Percentiles rank a stretch among this genome's conserved stretches.
Evolutionary conservation across 208 protist species (phyloP).

Genomic region (Acanthamoeba lenticulata): DNA sequence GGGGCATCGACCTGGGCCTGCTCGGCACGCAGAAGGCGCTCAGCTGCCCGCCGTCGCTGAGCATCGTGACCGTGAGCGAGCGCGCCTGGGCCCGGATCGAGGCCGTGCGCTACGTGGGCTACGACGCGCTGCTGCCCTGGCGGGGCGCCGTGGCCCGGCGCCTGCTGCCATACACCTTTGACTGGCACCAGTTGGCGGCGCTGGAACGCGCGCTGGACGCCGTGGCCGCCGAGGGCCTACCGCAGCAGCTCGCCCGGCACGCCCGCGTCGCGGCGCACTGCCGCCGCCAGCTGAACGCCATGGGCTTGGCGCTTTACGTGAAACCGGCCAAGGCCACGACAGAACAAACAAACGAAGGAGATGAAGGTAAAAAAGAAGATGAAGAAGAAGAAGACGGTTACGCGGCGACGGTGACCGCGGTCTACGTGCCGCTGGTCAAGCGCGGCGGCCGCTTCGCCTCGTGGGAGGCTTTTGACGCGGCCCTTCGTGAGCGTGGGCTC

Average conservation of each 20-base stretch:
- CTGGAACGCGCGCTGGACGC: slow-evolving; percentile 3
- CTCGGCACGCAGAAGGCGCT: slow-evolving; percentile 48
- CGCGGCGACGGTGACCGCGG: slow-evolving; percentile 47
- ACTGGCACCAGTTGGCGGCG: slow-evolving; percentile 33
- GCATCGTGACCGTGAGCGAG: slow-evolving; percentile 55
- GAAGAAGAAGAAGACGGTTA: background rate
- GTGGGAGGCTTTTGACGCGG: slow-evolving; percentile 39
- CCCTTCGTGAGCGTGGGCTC: background rate
- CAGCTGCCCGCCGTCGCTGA: slow-evolving; percentile 8
- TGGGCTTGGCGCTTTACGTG: slow-evolving; percentile 20
- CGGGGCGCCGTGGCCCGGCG: background rate
- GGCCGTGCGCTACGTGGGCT: slow-evolving; percentile 31
- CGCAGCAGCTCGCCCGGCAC: background rate
- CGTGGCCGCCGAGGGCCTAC: background rate
- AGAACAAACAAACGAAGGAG: background rate
- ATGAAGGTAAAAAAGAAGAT: background rate
- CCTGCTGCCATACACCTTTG: slow-evolving; percentile 48
- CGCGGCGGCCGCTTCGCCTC: background rate
- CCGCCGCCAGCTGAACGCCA: background rate
- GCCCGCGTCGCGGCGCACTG: background rate
- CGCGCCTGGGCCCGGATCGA: slow-evolving; percentile 60
- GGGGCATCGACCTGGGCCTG: slow-evolving; percentile 60
- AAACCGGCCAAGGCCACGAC: background rate
- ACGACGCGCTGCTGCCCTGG: slow-evolving; percentile 46
- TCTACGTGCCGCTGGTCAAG: slow-evolving; percentile 26